Evolutionary conservation across 345 rosid species (phyloP), one percentile per base, ranked within the genome.

Genomic region (Eucalyptus melliodora): DNA sequence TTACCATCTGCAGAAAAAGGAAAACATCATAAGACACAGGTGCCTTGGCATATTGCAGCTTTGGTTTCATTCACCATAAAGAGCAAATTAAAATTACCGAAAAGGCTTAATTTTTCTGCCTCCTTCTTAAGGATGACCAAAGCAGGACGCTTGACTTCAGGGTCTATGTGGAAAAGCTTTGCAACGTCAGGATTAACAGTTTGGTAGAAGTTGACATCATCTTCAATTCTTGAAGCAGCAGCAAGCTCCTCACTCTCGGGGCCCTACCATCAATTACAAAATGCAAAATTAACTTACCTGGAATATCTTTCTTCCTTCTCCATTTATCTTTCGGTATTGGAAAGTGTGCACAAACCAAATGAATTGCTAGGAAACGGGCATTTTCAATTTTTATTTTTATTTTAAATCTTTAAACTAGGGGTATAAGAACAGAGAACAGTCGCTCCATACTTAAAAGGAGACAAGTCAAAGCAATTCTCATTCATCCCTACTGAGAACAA

Each of bases 151-250:
- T 95, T 96, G 88, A 91, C 93, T 91, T 96, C 89, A 44, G 97
- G 92, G 88, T 96, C 97, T 4, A 98, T 90, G 88, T 98, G 98
- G 92, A 98, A 98, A 93, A 98, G 93, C 96, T 97, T 95, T 26
- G 99, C 99, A 56, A 98, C 97, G 90, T 95, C 97, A 45, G 99
- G 94, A 91, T 92, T 96, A 53, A 92, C 96, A 55, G 99, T 98
- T 93, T 97, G 99, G 88, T 97, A 98, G 92, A 98, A 96, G 93
- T 91, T 95, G 91, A 96, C 97, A 92, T 95, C 99, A 91, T 97
- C 99, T 96, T 98, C 97, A 88, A 92, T 94, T 91, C 97, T 94
- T 34, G 98, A 96, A 91, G 99, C 98, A 89, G 98, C 97, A 40
- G 96, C 95, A 86, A 97, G 93, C 90, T 96, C 97, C 40, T 96